These are phyloP conservation scores for Cyclostephanos invisitatus DNA, from an alignment of 108 stramenopile species.

Conservation along the genomic window DNA sequence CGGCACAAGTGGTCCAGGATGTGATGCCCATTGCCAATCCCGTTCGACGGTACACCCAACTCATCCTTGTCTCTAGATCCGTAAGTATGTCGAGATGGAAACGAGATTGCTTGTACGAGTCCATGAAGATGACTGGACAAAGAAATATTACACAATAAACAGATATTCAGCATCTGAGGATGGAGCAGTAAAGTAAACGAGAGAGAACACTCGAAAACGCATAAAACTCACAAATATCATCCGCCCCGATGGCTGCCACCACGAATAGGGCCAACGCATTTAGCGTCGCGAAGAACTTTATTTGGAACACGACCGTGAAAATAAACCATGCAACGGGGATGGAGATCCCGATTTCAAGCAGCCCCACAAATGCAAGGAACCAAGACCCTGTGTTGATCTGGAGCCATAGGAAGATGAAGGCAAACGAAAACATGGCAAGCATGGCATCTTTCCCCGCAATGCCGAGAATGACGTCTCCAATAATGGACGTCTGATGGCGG, in stretches of 20 bases:
- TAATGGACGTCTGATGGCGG: slow-evolving; percentile 21
- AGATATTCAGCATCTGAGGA: not conserved
- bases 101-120: slow-evolving; percentile 55
- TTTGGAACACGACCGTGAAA: slow-evolving; percentile 45
- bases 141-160: not conserved
- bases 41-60: slow-evolving; percentile 56
- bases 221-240: slow-evolving; percentile 30
- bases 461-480: slow-evolving; percentile 50
- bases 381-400: slow-evolving; percentile 43
- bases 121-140: slow-evolving; percentile 55
- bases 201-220: not conserved
- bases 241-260: slow-evolving; percentile 61
- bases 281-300: slow-evolving; percentile 58
- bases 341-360: slow-evolving; percentile 55
- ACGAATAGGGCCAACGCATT: slow-evolving; percentile 59
- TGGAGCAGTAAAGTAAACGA: not conserved
- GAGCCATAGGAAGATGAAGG: slow-evolving; percentile 54
- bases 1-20: slow-evolving; percentile 59
- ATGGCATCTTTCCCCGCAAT: slow-evolving; percentile 49
- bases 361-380: slow-evolving; percentile 55
- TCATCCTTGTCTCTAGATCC: slow-evolving; percentile 54
- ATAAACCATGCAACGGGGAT: slow-evolving; percentile 62
- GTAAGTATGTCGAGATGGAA: slow-evolving; percentile 35
- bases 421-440: slow-evolving; percentile 42
- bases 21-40: slow-evolving; percentile 63